Conservation (phyloP, 2,329 filamentous ascomycete genomes). For the Beauveria sp. region DNA sequence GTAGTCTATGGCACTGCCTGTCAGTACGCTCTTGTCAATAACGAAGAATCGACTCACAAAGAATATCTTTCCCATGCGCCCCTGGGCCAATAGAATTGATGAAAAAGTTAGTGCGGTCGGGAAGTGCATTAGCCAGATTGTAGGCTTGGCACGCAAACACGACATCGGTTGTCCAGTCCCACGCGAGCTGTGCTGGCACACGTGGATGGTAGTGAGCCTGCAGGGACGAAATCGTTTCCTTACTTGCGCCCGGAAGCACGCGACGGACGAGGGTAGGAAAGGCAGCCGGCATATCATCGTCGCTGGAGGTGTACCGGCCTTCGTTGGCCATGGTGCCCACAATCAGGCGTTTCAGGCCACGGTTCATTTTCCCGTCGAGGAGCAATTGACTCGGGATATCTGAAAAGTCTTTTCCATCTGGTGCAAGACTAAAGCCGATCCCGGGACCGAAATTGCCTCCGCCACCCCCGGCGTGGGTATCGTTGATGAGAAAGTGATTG, state of each 20-base stretch:
- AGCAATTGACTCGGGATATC: slow-evolving; percentile 14
- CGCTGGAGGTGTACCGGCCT: slow-evolving; percentile 12
- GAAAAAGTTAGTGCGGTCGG: slow-evolving; percentile 8
- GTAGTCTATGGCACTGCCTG: slow-evolving; percentile 9
- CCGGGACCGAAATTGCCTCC: slow-evolving; percentile 17
- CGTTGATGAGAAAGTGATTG: slow-evolving; percentile 16
- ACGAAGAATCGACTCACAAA: slow-evolving; percentile 7
- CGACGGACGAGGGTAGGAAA: slow-evolving; percentile 14
- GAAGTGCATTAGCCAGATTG: slow-evolving; percentile 14
- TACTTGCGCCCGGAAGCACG: slow-evolving; percentile 11
- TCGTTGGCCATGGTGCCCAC: slow-evolving; percentile 14
- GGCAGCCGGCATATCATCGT: slow-evolving; percentile 10
- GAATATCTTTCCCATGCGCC: slow-evolving; percentile 13
- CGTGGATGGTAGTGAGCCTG: slow-evolving; percentile 11
- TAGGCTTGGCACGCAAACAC: slow-evolving; percentile 17
- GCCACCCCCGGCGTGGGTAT: slow-evolving; percentile 11
- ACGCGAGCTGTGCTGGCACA: slow-evolving; percentile 14
- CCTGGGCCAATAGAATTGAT: slow-evolving; percentile 14
- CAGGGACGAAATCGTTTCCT: slow-evolving; percentile 10
- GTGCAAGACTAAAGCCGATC: slow-evolving; percentile 15
- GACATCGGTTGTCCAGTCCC: slow-evolving; percentile 19
- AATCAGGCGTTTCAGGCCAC: slow-evolving; percentile 10
- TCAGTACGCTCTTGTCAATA: neutral
- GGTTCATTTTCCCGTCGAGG: slow-evolving; percentile 4
- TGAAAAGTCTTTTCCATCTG: slow-evolving; percentile 14